Base-by-base conservation (phyloP, 2,329 filamentous ascomycete genomes). In the Colletotrichum sp. region DNA sequence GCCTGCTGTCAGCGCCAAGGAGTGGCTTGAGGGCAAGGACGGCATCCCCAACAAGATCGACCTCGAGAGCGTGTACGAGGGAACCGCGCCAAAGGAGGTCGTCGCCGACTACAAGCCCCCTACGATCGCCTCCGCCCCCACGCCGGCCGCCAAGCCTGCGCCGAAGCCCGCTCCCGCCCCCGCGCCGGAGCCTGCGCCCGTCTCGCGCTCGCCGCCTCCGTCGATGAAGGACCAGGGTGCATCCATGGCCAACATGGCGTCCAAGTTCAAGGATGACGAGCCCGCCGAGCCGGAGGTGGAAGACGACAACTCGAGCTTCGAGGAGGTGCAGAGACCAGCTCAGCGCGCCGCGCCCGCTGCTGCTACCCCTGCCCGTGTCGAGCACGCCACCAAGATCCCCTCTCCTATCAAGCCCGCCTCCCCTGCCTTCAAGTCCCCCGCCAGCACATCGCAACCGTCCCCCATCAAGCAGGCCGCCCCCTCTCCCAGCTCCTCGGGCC, bases 21-120 rank as follows among this genome's bases (percentile, higher is more conserved):
- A 99, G 79, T 99, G 96, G 96, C 90, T 98, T 69, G 89, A 90
- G 16, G 97, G 97, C 78, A 97, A 98, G 88, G 93, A 94, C 18
- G 95, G 89, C 9, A 85, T 98, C 57, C 96, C 97, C 9, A 90
- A 96, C 76, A 99, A 98, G 90, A 96, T 99, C 82, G 96, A 97
- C 79, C 92, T 99, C 80, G 96, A 98, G 85, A 96, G 95, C 81
- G 85, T 99, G 64, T 99, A 98, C 84, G 95, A 98, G 55, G 96
- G 96, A 71, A 91, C 91, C 77, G 94, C 93, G 8, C 93, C 95
- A 6, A 92, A 94, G 80, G 95, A 98, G 86, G 90, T 98, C 22
- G 83, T 94, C 7, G 87, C 92, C 8, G 92, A 95, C 80, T 93
- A 92, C 84, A 94, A 93, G 84, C 88, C 93, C 15, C 84, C 87